Conservation (phyloP, 805 yeast genomes). For the Allodekkera sacchari region DNA sequence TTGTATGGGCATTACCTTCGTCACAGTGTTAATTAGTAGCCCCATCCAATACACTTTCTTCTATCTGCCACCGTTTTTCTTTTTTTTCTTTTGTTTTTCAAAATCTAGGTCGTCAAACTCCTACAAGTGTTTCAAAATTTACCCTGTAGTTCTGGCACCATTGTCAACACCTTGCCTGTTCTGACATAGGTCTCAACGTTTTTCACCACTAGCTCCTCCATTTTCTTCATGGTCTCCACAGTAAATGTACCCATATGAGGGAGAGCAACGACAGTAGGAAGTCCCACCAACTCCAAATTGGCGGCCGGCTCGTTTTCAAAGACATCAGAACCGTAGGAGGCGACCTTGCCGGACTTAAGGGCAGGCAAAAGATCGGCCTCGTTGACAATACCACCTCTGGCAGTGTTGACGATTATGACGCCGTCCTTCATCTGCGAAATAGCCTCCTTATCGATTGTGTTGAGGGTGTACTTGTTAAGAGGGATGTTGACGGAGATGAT, state of each 20-base stretch:
- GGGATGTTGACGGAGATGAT: constrained; percentile 72
- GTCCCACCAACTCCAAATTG: constrained; percentile 48
- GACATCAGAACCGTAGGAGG: constrained; percentile 67
- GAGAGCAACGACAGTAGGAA: constrained; percentile 65
- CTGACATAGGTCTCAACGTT: constrained; percentile 53
- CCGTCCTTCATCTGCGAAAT: constrained; percentile 70
- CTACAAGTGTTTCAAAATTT: constrained; percentile 18
- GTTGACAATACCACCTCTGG: constrained; percentile 80
- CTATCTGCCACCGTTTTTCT: too few species aligned
- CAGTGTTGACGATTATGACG: constrained; percentile 72
- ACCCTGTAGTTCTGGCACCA: constrained; percentile 70
- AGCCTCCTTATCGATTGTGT: constrained; percentile 52
- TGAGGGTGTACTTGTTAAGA: constrained; percentile 61
- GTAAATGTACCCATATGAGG: constrained; percentile 91
- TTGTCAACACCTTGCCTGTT: constrained; percentile 60
- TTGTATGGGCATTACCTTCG: too few species aligned
- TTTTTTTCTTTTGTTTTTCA: too few species aligned
- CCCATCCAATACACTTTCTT: too few species aligned
- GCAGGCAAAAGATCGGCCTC: constrained; percentile 50
- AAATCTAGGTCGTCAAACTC: too few species aligned
- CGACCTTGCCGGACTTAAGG: constrained; percentile 55
- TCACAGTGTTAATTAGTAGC: too few species aligned
- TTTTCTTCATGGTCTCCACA: constrained; percentile 60
- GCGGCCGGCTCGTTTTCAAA: constrained; percentile 69
- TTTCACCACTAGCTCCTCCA: constrained; percentile 73